Percentiles rank a stretch among this genome's conserved stretches.
These are phyloP conservation scores for Chalciporus sphaerocephalus DNA, from an alignment of 768 basidiomycete genomes.

Conservation along the genomic window DNA sequence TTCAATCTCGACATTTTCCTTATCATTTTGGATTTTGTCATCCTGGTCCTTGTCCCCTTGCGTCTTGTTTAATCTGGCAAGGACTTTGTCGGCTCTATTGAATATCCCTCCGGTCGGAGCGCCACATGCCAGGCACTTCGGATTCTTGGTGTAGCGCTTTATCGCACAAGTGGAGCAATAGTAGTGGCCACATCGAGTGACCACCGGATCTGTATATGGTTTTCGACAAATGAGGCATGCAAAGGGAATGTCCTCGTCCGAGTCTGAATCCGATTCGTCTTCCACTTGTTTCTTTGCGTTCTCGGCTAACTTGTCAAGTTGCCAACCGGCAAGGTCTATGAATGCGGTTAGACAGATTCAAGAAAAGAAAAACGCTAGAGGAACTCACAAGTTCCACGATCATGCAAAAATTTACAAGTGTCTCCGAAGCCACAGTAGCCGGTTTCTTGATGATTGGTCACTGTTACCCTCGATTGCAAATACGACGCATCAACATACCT, in stretches of 20 bases:
- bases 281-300: constrained; percentile 55
- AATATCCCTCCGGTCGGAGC: constrained; percentile 93
- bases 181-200: constrained; percentile 95
- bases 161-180: constrained; percentile 95
- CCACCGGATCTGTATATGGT: constrained; percentile 90
- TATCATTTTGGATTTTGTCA: constrained; percentile 38
- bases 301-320: constrained; percentile 89
- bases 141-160: constrained; percentile 89
- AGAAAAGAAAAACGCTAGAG: not conserved
- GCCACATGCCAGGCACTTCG: constrained; percentile 93
- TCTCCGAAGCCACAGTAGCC: constrained; percentile 99
- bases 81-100: constrained; percentile 90
- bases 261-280: constrained; percentile 61
- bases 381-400: constrained; percentile 86
- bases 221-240: constrained; percentile 98
- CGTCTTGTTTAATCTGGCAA: constrained; percentile 80
- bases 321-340: constrained; percentile 95
- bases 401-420: constrained; percentile 98
- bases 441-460: constrained; percentile 66
- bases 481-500: constrained; percentile 50
- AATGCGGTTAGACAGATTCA: constrained; percentile 10
- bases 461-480: constrained; percentile 1
- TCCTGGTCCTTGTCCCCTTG: constrained; percentile 51
- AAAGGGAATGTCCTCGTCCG: constrained; percentile 90
- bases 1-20: constrained; percentile 54